phyloP scores from a whole-genome alignment of 345 rosid genomes.

The Eutrema japonicum region DNA sequence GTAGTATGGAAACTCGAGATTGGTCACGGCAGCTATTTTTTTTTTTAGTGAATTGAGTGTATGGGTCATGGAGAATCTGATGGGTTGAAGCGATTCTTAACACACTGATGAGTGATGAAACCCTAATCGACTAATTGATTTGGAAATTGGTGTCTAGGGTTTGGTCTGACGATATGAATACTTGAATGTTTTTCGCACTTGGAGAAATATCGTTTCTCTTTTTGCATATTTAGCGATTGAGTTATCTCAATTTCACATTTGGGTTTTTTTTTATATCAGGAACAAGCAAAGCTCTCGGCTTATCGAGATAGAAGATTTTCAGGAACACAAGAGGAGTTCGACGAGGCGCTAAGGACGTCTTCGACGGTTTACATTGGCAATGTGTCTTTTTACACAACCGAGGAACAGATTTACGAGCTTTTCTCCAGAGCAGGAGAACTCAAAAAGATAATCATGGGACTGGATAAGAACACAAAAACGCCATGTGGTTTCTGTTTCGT shows the following conservation, averaged over 20 bases:
- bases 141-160: conserved; percentile 21
- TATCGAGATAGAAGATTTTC: conserved; percentile 82
- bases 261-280: conserved; percentile 48
- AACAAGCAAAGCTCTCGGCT: conserved; percentile 77
- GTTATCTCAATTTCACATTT: neutral
- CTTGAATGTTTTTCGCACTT: neutral
- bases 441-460: conserved; percentile 96
- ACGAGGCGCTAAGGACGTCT: conserved; percentile 69
- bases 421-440: conserved; percentile 93
- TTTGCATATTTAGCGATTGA: neutral
- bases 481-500: conserved; percentile 99
- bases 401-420: conserved; percentile 97
- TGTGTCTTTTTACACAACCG: conserved; percentile 95
- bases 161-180: neutral
- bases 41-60: conserved; percentile 10
- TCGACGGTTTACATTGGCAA: conserved; percentile 85
- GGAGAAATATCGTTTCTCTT: neutral
- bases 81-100: neutral
- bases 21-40: conserved; percentile 4
- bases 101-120: neutral
- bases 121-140: conserved; percentile 14
- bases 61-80: neutral
- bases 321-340: conserved; percentile 91
- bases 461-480: conserved; percentile 92
- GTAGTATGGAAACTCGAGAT: neutral